Conservation (phyloP, 2,329 filamentous ascomycete genomes). For the Beauveria australis region DNA sequence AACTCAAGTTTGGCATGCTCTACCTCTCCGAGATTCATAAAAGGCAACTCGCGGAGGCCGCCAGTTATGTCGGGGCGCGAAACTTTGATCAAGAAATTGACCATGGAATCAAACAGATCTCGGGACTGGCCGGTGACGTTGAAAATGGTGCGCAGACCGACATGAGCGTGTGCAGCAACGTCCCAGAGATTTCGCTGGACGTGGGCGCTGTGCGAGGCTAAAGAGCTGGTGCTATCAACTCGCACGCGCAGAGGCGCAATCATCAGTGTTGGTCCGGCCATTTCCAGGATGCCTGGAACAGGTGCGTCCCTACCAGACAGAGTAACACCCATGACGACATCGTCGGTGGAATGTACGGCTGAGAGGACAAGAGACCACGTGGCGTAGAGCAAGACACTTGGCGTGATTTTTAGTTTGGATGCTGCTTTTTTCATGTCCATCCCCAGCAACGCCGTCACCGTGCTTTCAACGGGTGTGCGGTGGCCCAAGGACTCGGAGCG, state of each 20-base stretch:
- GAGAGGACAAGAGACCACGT: neutral
- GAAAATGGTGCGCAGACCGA: neutral
- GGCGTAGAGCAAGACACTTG: neutral
- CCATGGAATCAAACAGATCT: neutral
- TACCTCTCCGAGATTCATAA: neutral
- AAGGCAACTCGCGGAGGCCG: neutral
- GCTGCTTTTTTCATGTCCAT: neutral
- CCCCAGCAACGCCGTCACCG: neutral
- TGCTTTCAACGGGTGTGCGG: neutral
- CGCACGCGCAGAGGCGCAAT: constrained; percentile 14
- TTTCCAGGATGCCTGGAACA: constrained; percentile 10
- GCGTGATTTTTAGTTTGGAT: neutral
- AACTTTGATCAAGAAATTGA: neutral
- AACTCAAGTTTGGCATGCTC: neutral
- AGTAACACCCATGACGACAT: constrained; percentile 14
- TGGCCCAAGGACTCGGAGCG: neutral
- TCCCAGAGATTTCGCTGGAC: neutral
- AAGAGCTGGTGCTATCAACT: neutral
- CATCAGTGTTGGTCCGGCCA: constrained; percentile 14
- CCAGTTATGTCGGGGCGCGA: neutral
- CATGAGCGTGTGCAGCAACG: neutral
- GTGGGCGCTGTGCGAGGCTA: neutral
- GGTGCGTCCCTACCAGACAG: constrained; percentile 14
- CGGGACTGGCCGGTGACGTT: neutral
- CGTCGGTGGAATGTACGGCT: neutral